Base-by-base conservation (phyloP, 2,329 filamentous ascomycete species). In the Neonectria coccinea region DNA sequence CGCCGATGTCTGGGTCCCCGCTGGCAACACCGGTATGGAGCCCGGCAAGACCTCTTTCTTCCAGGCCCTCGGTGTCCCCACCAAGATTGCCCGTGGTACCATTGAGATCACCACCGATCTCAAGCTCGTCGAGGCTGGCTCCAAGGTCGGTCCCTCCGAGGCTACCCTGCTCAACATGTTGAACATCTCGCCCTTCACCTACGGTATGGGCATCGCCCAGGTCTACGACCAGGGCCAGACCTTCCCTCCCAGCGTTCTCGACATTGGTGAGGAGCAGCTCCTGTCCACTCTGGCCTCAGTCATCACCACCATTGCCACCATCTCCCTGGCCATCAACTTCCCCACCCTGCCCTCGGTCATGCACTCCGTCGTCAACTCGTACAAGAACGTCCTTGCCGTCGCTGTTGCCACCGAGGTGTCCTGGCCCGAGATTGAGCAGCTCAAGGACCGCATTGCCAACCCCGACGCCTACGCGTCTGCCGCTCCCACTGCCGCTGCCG, bases 1-100 rank as follows among this genome's bases (percentile, higher is more conserved):
- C 74, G 84, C 81, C 79, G 97, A 99, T 84, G 96, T 99, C 82
- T 99, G 86, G 87, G 83, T 99, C 75, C 96, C 96, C 74, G 96
- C 94, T 76, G 96, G 96, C 85, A 99, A 99, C 92, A 99, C 96
- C 79, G 96, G 96, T 87, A 99, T 99, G 96, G 96, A 99, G 85
- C 97, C 96, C 82, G 97, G 97, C 85, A 99, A 99, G 92, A 99
- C 96, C 80, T 98, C 96, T 82, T 99, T 99, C 94, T 99, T 99
- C 94, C 96, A 99, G 91, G 96, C 96, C 79, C 96, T 99, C 85
- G 95, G 95, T 93, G 94, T 99, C 82, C 96, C 96, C 81, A 99
- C 96, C 90, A 99, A 99, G 94, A 99, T 99, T 86, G 96, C 96
- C 82, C 96, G 96, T 97, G 97, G 96, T 97, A 99, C 96, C 86